Base-by-base conservation (phyloP, 2,329 filamentous ascomycete species). In the Aureobasidium uvarum region DNA sequence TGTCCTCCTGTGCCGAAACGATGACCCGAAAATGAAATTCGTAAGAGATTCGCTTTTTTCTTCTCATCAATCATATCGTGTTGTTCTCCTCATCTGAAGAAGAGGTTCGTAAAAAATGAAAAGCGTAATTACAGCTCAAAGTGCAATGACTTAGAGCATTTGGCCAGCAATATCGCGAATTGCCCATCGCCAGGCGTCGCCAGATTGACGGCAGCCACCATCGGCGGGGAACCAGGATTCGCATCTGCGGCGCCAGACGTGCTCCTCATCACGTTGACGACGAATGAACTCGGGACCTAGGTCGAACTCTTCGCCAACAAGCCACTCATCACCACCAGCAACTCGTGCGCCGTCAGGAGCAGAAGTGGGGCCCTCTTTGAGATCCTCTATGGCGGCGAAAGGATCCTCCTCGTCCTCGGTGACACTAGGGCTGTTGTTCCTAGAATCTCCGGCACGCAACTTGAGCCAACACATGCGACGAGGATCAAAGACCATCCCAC, bases 401-500 rank as follows among this genome's bases (percentile, higher is more conserved):
- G 94, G 90, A 60, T 96, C 92, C 51, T 96, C 91, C 58, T 96
- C 91, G 18, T 96, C 91, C 52, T 94, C 90, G 25, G 87, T 89
- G 65, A 91, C 85, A 66, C 80, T 77, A 4, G 81, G 78, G 10
- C 77, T 74, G 11, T 74, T 74, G 51, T 51, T 59, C 20, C 39
- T 63, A 25, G 46, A 52, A 18, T 65, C 52, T 36, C 76, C 75
- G 23, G 69, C 72, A 33, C 66, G 66, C 67, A 95, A 81, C 77
- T 96, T 97, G 65, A 98, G 84, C 95, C 95, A 99, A 76, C 92
- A 96, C 94, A 99, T 98, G 71, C 91, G 91, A 68, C 92, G 89
- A 3, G 95, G 95, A 74, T 99, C 95, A 75, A 98, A 99, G 11
- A 98, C 90, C 95, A 99, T 99, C 70, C 92, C 92, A n/a, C 92